phyloP scores from a whole-genome alignment of 2,329 filamentous ascomycete species.

The Pseudocercospora fuligena region DNA sequence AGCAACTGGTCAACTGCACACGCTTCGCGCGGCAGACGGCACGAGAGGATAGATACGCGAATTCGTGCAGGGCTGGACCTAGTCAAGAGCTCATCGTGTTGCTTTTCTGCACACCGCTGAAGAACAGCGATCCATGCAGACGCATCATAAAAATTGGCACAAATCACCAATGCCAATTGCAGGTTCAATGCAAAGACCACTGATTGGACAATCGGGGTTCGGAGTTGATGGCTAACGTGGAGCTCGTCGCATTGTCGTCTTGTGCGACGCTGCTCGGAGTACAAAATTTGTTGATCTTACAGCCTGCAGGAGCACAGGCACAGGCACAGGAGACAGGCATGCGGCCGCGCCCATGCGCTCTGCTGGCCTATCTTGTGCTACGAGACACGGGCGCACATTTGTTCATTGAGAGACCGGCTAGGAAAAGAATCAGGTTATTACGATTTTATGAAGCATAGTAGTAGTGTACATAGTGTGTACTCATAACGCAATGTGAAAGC shows the following conservation, averaged over 20 bases:
- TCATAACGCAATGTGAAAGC: background rate
- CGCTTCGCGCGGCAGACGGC: background rate
- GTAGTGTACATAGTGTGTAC: constrained; percentile 6
- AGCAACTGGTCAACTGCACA: background rate
- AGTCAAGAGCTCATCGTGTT: background rate
- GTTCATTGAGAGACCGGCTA: background rate
- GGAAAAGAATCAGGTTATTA: background rate
- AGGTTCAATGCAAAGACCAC: background rate
- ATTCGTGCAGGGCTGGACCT: background rate
- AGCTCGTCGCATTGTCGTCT: background rate
- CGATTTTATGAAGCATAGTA: background rate
- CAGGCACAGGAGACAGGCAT: background rate
- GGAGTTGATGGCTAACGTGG: background rate
- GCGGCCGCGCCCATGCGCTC: background rate
- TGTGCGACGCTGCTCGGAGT: background rate
- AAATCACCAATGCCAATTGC: background rate
- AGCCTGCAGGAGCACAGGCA: too few relatives aligned
- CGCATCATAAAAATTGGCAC: background rate
- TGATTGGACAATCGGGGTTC: background rate
- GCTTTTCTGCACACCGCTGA: constrained; percentile 1
- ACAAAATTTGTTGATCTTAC: background rate
- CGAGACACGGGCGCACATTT: background rate
- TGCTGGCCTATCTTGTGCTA: constrained; percentile 12
- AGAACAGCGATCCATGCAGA: background rate
- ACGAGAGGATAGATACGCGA: background rate